Evolutionary conservation across 192 early-diverging fungal genomes (phyloP), one percentile per base, ranked within the genome.

Genomic region (Phlyctochytrium planicorne): DNA sequence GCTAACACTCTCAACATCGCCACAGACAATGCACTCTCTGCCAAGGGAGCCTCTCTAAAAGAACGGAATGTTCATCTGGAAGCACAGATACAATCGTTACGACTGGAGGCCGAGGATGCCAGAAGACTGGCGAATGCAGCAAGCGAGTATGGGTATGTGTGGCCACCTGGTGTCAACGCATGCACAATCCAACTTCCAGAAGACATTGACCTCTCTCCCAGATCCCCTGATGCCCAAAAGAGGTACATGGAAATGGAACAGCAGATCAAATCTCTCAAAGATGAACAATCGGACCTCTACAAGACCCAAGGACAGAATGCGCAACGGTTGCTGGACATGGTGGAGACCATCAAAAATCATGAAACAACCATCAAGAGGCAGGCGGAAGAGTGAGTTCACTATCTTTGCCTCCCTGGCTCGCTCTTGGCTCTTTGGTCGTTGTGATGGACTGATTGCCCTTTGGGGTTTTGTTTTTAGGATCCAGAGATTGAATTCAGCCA

Each of bases 271-370:
- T 69, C 74, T 29, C 78, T 97, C 24, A 93, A 96, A 72, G 87
- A 93, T 50, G 96, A 98, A 74, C 89, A 88, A 17, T 82, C 87
- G 20, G 89, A 93, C 63, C 81, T 95, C 70, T 98, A 96, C 82
- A 91, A 91, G 69, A 87, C 88, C 20, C 92, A 96, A 66, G 90
- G 90, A 30, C 82, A 83, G n/a, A 95, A 96, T 77, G 92, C 94
- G n/a, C 94, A 96, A 69, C 75, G 92, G 53, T 68, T 98, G 33
- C 74, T 98, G 40, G 87, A 89, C 62, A 78, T 96, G 67, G 93
- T 90, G 70, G 94, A 98, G 71, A 71, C 87, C 33, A 71, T 88
- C 61, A 80, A 92, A 53, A 70, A 62, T 1, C 67, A 80, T 34
- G 88, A 92, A 57, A 85, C 84, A 24, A 78, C 62, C 14, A 71